Conservation (phyloP, 164 flowering plant species). For the Stephania yunnanensis region DNA sequence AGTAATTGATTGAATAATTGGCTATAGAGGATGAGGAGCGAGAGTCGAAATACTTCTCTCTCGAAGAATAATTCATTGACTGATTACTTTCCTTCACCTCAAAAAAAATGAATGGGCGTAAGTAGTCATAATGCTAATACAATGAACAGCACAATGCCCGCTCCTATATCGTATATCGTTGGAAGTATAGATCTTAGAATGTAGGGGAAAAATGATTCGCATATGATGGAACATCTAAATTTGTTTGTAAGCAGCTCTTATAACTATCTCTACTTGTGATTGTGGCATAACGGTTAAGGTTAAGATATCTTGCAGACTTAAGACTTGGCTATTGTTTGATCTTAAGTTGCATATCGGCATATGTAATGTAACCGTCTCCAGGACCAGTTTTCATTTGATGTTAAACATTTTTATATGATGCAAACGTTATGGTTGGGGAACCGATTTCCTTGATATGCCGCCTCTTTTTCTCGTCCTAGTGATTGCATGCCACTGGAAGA, state of each 20-base stretch:
- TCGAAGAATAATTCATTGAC: neutral
- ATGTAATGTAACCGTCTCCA: neutral
- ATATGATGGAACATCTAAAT: neutral
- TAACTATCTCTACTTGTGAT: no score
- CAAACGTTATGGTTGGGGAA: neutral
- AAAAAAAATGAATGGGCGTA: neutral
- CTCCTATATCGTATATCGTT: neutral
- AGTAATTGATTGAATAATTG: neutral
- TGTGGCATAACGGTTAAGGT: neutral
- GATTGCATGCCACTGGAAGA: no score
- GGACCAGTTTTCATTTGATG: neutral
- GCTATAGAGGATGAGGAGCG: neutral
- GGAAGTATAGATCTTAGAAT: neutral
- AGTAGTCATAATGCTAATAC: neutral
- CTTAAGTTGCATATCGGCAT: neutral
- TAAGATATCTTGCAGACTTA: neutral
- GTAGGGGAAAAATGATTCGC: neutral
- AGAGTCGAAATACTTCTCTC: neutral
- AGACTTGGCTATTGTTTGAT: neutral
- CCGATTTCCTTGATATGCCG: neutral
- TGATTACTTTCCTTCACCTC: neutral
- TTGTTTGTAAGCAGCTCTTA: neutral
- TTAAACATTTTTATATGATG: neutral
- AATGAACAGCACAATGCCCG: neutral
- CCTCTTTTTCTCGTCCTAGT: neutral